Conservation (phyloP, 139 green algal species). For the Yamagishiella unicocca region DNA sequence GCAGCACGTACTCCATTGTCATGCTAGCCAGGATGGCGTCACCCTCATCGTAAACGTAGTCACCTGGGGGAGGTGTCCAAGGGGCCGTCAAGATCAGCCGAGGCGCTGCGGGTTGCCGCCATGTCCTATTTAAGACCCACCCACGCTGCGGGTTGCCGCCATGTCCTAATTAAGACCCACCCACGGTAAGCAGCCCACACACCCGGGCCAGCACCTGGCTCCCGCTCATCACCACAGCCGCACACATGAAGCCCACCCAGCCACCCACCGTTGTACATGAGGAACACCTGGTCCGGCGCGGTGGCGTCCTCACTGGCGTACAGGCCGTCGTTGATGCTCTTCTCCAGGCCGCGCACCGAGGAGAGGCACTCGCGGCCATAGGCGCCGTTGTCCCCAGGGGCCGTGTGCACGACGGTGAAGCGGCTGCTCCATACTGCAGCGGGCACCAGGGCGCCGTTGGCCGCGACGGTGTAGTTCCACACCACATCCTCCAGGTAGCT, state of each 20-base stretch:
- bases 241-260: too few relatives aligned
- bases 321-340: constrained; percentile 24
- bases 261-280: constrained; percentile 34
- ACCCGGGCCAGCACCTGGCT: too few relatives aligned
- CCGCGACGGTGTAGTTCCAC: neutral
- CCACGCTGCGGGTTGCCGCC: too few relatives aligned
- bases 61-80: neutral
- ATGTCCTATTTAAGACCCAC: too few relatives aligned
- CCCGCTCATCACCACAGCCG: too few relatives aligned
- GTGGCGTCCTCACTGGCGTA: constrained; percentile 4
- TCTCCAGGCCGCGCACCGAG: neutral
- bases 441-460: constrained; percentile 32
- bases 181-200: too few relatives aligned
- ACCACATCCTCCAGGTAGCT: neutral
- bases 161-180: too few relatives aligned
- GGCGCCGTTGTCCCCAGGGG: constrained; percentile 12
- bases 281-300: neutral
- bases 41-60: constrained; percentile 44
- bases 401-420: constrained; percentile 31
- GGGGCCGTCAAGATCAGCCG: too few relatives aligned
- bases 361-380: constrained; percentile 39
- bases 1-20: constrained; percentile 25
- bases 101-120: too few relatives aligned
- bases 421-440: neutral
- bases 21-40: constrained; percentile 16